Conservation (phyloP, 202 grass and related monocot genomes). For the Sporobolus alterniflorus region DNA sequence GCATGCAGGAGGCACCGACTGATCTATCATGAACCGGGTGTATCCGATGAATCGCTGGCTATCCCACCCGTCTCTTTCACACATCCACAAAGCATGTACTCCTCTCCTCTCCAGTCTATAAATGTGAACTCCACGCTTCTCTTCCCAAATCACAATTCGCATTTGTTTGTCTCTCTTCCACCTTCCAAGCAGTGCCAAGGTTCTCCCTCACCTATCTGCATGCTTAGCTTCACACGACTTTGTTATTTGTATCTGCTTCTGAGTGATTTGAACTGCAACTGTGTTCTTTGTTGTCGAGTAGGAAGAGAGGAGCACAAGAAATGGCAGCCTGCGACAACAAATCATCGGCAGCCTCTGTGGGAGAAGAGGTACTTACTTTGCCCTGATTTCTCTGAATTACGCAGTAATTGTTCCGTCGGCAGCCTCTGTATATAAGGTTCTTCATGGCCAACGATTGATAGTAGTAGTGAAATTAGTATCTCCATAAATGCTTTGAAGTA, state of each 20-base stretch:
- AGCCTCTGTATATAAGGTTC: too few species aligned
- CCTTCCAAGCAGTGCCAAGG: constrained; percentile 35
- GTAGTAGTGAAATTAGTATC: too few species aligned
- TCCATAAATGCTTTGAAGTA: too few species aligned
- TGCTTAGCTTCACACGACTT: too few species aligned
- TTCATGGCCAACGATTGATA: too few species aligned
- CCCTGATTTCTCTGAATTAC: neutral
- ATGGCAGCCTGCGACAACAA: constrained; percentile 70
- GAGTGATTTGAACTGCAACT: too few species aligned
- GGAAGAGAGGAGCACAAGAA: constrained; percentile 35
- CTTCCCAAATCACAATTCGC: constrained; percentile 17
- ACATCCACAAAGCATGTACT: neutral
- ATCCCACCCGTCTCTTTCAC: neutral
- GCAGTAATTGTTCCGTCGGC: neutral
- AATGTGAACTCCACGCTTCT: constrained; percentile 16
- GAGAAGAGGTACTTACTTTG: constrained; percentile 50
- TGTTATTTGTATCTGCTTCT: too few species aligned
- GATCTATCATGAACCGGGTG: neutral
- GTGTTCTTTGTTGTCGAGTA: too few species aligned
- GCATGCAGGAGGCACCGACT: too few species aligned
- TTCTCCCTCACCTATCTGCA: constrained; percentile 61
- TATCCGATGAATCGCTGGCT: neutral
- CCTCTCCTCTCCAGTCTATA: too few species aligned
- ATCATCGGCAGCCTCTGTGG: constrained; percentile 30
- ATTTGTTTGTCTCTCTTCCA: neutral